phyloP scores from a whole-genome alignment of 225 moss, liverwort and hornwort species.

The Climacium dendroides region DNA sequence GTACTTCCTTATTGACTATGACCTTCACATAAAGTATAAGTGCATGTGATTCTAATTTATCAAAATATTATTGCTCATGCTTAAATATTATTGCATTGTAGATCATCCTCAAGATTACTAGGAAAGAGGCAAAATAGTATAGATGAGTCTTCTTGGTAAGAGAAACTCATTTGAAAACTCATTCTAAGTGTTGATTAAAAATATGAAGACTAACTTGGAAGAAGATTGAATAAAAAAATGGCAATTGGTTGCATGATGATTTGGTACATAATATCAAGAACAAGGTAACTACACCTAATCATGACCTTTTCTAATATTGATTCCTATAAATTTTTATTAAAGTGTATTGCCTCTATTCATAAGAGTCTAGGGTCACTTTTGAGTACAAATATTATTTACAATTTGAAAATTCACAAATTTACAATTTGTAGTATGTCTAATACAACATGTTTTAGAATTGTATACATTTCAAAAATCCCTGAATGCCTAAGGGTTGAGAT shows the following conservation, averaged over 20 bases:
- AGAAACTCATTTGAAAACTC: too few species aligned
- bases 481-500: not conserved
- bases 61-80: not conserved
- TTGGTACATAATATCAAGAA: not conserved
- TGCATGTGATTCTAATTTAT: not conserved
- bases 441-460: not conserved
- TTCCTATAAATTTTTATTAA: not conserved
- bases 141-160: not conserved
- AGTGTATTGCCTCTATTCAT: not conserved
- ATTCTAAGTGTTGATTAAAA: not conserved
- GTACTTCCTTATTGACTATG: not conserved
- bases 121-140: not conserved
- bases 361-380: rapidly evolving
- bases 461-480: not conserved
- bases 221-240: not conserved
- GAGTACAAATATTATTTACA: not conserved
- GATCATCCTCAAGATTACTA: not conserved
- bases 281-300: not conserved
- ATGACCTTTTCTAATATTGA: not conserved
- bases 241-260: not conserved
- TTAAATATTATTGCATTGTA: not conserved
- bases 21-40: not conserved
- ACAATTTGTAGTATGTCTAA: not conserved
- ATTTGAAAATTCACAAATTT: not conserved
- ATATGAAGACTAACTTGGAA: not conserved